A percentile compares a stretch with the other conserved stretches of the same genome.
These are phyloP conservation scores for Sugiyamaella pinicola DNA, from an alignment of 1,139 yeast genomes.

Conservation along the genomic window DNA sequence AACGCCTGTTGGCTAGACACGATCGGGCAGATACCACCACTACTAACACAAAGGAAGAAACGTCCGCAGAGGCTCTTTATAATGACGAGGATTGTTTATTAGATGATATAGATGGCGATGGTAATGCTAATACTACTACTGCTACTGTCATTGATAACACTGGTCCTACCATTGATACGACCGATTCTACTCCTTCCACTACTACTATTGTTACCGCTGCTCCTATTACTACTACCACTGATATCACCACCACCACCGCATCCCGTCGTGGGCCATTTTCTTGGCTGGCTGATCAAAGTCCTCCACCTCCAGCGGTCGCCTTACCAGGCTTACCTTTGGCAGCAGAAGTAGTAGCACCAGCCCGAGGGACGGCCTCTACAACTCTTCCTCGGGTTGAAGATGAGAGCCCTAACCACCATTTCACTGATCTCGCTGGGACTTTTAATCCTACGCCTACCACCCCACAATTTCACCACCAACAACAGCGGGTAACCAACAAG, in stretches of 20 bases:
- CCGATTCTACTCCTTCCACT: too few relatives aligned
- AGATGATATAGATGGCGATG: too few relatives aligned
- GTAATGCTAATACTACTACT: too few relatives aligned
- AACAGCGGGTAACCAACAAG: neutral
- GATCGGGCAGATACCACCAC: too few relatives aligned
- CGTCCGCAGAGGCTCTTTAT: too few relatives aligned
- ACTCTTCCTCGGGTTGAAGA: slow-evolving; percentile 4
- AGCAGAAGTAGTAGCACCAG: too few relatives aligned
- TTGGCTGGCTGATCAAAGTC: neutral
- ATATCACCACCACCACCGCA: neutral
- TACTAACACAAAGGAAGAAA: too few relatives aligned
- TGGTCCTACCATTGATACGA: too few relatives aligned
- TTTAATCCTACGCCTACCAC: neutral
- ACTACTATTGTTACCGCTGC: neutral
- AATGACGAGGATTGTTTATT: too few relatives aligned
- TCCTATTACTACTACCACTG: neutral
- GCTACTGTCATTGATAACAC: too few relatives aligned
- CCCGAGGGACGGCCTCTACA: too few relatives aligned
- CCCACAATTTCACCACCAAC: slow-evolving; percentile 7
- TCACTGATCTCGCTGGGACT: neutral
- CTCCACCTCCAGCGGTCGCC: slow-evolving; percentile 5
- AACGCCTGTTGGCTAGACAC: too few relatives aligned
- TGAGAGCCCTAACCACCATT: slow-evolving; percentile 13
- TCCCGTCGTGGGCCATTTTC: neutral
- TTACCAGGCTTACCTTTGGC: neutral